Percentiles rank a stretch among this genome's conserved stretches.
Evolutionary conservation across 148 eudicot genomes (phyloP).

Genomic region (Salicornia ramosissima): DNA sequence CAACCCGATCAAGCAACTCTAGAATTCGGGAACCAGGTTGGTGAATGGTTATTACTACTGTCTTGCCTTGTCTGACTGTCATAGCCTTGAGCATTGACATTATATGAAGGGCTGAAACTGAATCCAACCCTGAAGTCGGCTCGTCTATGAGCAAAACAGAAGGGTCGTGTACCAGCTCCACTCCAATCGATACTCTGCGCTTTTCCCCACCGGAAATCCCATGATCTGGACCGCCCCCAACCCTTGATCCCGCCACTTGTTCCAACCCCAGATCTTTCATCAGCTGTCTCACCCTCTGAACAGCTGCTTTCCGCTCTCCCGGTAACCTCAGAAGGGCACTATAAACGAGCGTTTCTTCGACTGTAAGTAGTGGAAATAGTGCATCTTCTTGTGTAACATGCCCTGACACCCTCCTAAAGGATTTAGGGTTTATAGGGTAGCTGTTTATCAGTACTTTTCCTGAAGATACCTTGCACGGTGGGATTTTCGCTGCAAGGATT

Average conservation of each 20-base stretch:
- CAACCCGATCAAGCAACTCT: constrained; percentile 59
- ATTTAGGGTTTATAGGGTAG: constrained; percentile 33
- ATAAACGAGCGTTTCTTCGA: constrained; percentile 82
- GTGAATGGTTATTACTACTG: constrained; percentile 73
- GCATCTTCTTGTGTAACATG: constrained; percentile 85
- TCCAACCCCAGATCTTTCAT: constrained; percentile 69
- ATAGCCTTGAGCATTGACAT: constrained; percentile 58
- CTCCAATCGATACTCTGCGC: constrained; percentile 83
- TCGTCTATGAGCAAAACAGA: constrained; percentile 71
- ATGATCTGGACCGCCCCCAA: constrained; percentile 54
- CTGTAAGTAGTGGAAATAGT: constrained; percentile 75
- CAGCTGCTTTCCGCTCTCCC: constrained; percentile 40
- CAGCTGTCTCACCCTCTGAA: constrained; percentile 42
- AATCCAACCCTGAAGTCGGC: constrained; percentile 93
- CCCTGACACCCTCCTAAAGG: constrained; percentile 56
- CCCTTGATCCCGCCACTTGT: constrained; percentile 45
- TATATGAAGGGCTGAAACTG: constrained; percentile 77
- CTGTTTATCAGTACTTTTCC: constrained; percentile 61
- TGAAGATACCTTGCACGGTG: constrained; percentile 30
- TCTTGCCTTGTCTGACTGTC: constrained; percentile 66
- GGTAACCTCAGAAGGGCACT: constrained; percentile 69
- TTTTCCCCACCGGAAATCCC: constrained; percentile 96
- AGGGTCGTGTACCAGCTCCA: constrained; percentile 91
- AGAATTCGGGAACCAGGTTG: constrained; percentile 89
- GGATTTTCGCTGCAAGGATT: constrained; percentile 57